These are phyloP conservation scores for Penicillium polonicum DNA, from an alignment of 2,329 filamentous ascomycete species.

Conservation along the genomic window DNA sequence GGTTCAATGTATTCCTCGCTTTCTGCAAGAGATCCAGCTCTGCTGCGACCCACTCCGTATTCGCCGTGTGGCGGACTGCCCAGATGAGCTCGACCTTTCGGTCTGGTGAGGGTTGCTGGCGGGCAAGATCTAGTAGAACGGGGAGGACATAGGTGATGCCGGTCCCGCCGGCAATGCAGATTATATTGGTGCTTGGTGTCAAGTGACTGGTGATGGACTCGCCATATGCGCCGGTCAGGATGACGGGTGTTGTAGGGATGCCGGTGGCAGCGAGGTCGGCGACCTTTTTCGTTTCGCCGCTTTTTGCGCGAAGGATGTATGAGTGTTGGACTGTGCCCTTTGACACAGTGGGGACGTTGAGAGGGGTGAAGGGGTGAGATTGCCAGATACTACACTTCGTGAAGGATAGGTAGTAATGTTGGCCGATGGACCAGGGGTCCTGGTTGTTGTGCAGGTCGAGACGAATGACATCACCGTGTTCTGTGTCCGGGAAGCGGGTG, in stretches of 20 bases:
- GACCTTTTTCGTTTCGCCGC: slow-evolving; percentile 28
- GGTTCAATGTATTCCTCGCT: slow-evolving; percentile 37
- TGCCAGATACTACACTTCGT: slow-evolving; percentile 67
- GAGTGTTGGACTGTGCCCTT: slow-evolving; percentile 25
- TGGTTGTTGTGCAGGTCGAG: slow-evolving; percentile 65
- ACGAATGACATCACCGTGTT: slow-evolving; percentile 62
- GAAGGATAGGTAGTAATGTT: slow-evolving; percentile 72
- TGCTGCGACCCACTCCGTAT: slow-evolving; percentile 58
- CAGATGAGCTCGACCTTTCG: slow-evolving; percentile 63
- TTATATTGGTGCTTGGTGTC: slow-evolving; percentile 46
- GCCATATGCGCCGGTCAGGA: slow-evolving; percentile 65
- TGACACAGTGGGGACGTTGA: slow-evolving; percentile 52
- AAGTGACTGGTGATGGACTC: slow-evolving; percentile 46
- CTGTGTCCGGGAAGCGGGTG: slow-evolving; percentile 54
- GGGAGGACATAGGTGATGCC: slow-evolving; percentile 60
- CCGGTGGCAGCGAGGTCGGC: slow-evolving; percentile 22
- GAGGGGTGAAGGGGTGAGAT: slow-evolving; percentile 68
- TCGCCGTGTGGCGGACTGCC: slow-evolving; percentile 56
- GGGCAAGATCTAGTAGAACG: slow-evolving; percentile 42
- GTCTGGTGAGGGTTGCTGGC: slow-evolving; percentile 33
- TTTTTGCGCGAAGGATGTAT: slow-evolving; percentile 53
- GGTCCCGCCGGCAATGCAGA: slow-evolving; percentile 58
- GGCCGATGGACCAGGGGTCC: slow-evolving; percentile 62
- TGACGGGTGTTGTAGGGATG: slow-evolving; percentile 51
- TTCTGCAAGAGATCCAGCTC: slow-evolving; percentile 56